These are phyloP conservation scores for Butyriboletus loyo DNA, from an alignment of 768 basidiomycete species.

Conservation along the genomic window DNA sequence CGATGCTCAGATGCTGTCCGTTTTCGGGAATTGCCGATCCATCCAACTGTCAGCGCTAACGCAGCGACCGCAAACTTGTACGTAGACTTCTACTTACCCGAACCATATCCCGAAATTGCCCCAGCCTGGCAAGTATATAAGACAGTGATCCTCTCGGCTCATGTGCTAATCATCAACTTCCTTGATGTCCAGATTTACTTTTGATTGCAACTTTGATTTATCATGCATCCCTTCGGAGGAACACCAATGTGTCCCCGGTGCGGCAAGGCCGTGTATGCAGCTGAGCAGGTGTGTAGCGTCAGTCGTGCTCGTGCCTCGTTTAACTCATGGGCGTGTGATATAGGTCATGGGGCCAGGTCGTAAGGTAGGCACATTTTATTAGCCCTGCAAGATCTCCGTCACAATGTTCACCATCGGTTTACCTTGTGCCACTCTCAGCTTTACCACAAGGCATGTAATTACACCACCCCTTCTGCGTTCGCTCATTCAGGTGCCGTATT, in stretches of 20 bases:
- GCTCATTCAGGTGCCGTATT: neutral
- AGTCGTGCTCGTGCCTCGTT: neutral
- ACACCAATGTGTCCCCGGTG: slow-evolving; percentile 74
- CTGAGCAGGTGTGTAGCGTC: slow-evolving; percentile 65
- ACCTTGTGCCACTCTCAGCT: slow-evolving; percentile 41
- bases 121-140: slow-evolving; percentile 11
- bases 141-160: neutral
- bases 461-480: neutral
- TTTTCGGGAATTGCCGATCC: slow-evolving; percentile 18
- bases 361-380: slow-evolving; percentile 52
- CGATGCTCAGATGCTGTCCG: too few species aligned
- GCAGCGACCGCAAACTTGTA: neutral
- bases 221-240: slow-evolving; percentile 72
- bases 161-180: slow-evolving; percentile 1
- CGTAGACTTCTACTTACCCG: neutral
- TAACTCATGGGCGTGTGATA: slow-evolving; percentile 10
- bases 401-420: neutral
- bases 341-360: slow-evolving; percentile 86
- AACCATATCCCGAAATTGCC: neutral
- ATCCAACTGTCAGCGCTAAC: neutral
- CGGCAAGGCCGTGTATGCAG: slow-evolving; percentile 76
- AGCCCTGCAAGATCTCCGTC: neutral
- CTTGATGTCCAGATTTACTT: slow-evolving; percentile 2
- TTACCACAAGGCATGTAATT: slow-evolving; percentile 66
- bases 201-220: slow-evolving; percentile 3